Percentiles rank a stretch among this genome's conserved stretches.
Evolutionary conservation across 2,329 filamentous ascomycete species (phyloP).

Genomic region (Setomelanomma holmii): DNA sequence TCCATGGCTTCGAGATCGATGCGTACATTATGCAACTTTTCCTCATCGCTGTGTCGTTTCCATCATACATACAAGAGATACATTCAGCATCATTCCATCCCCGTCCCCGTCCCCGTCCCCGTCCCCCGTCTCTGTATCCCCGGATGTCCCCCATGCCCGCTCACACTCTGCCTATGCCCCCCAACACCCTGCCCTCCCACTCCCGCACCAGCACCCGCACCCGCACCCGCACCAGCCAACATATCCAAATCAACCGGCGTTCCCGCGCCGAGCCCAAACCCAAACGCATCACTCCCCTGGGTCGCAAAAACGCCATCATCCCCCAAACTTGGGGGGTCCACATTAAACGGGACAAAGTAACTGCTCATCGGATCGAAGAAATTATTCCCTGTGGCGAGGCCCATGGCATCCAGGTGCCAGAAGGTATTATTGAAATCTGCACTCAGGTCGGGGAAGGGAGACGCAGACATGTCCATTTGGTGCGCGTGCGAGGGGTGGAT

Average conservation of each 20-base stretch:
- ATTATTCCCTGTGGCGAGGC: conserved; percentile 26
- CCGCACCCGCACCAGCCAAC: conserved; percentile 15
- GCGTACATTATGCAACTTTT: too few species aligned
- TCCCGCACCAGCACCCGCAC: not conserved
- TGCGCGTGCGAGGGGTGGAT: conserved; percentile 37
- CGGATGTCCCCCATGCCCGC: not conserved
- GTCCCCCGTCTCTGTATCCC: conserved; percentile 4
- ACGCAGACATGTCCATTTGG: conserved; percentile 42
- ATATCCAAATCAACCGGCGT: conserved; percentile 24
- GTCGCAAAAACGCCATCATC: conserved; percentile 45
- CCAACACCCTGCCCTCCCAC: not conserved
- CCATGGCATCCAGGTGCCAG: conserved; percentile 45
- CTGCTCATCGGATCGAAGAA: conserved; percentile 63
- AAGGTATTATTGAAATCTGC: conserved; percentile 41
- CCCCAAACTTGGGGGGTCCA: conserved; percentile 70
- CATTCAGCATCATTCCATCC: not conserved
- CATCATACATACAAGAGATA: not conserved
- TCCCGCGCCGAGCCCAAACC: conserved; percentile 32
- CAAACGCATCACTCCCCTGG: conserved; percentile 21
- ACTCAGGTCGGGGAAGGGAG: conserved; percentile 42
- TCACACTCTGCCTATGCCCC: not conserved
- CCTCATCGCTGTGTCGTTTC: too few species aligned
- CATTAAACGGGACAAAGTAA: conserved; percentile 94
- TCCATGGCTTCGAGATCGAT: too few species aligned
- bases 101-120: not conserved